phyloP scores from a whole-genome alignment of 257 asterid species.

The Solanum arcanum region DNA sequence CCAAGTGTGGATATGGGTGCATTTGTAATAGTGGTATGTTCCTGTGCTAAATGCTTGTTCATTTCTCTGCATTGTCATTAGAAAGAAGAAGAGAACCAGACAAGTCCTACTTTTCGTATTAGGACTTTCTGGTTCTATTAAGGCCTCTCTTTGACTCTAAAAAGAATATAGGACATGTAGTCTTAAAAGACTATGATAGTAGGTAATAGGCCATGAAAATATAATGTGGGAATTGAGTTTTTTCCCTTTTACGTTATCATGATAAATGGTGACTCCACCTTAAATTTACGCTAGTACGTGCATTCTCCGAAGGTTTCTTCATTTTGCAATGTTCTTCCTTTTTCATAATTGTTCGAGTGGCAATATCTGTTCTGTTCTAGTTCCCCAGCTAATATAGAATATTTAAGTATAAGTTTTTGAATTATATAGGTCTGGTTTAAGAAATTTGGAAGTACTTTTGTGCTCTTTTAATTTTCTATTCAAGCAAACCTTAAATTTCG shows the following conservation, averaged over 20 bases:
- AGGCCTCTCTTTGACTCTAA: background rate
- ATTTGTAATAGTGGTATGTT: constrained; percentile 68
- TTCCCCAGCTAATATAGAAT: background rate
- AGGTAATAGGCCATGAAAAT: background rate
- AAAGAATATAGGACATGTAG: background rate
- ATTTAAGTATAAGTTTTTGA: background rate
- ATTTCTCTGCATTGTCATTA: constrained; percentile 2
- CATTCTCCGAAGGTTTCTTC: background rate
- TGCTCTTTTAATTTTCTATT: background rate
- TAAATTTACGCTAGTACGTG: background rate
- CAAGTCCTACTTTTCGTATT: background rate
- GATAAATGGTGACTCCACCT: background rate
- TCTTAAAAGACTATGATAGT: background rate
- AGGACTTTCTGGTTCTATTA: background rate
- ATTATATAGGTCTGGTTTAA: background rate
- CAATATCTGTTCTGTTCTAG: background rate
- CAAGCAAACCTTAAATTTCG: background rate
- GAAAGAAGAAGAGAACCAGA: background rate
- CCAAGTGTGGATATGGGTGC: constrained; percentile 99
- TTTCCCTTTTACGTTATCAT: background rate
- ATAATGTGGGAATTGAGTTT: background rate
- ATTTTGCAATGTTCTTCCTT: background rate
- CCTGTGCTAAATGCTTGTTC: background rate
- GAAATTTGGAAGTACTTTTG: background rate
- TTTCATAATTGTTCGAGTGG: background rate